Base-by-base conservation (phyloP, 345 rosid species). In the Corymbia maculata region DNA sequence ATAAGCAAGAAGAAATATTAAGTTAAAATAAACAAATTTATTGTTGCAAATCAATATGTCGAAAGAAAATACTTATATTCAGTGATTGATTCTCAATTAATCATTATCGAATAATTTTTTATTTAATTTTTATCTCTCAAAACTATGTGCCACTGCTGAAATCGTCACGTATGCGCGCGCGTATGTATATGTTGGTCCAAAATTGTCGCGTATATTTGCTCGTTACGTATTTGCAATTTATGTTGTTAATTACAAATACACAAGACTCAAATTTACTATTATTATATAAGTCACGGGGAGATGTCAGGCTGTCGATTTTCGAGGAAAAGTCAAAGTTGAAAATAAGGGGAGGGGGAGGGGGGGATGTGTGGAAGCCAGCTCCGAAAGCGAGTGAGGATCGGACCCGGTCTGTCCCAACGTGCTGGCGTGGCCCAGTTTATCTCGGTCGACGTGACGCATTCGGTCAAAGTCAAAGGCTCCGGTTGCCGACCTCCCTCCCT, bases 281-380 rank as follows among this genome's bases (percentile, higher is more conserved):
- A 26, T 6, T 7, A 26, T 55, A 8, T 21, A 8, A 8, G 4
- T 9, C 61, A 9, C 9, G 28, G 61, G 2, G 22, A 22, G 61
- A 55, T 55, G 61, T 22, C 61, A 26, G 2, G 24, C 24, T 12
- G 68, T 61, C 86, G 13, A 52, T 52, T 49, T 36, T n/a, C 86
- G 45, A 26, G 86, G 86, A 85, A 52, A 52, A 16, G 86, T 85
- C 64, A 85, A 85, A 52, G 55, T 85, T 19, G 82, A 75, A 36
- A 75, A 13, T 36, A 36, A 28, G n/a, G 51, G 51, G 2, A n/a
- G 66, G 66, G 66, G 51, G 51, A 1, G 50, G 30, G 66, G 66
- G 66, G 45, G 59, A n/a, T n/a, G 59, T 4, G 87, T 53, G 87
- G 87, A 6, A 86, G 87, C 87, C 87, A 86, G 87, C 87, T 44